Evolutionary conservation across 257 asterid genomes (phyloP), one percentile per base, ranked within the genome.

Genomic region (Solanum tacnaense): DNA sequence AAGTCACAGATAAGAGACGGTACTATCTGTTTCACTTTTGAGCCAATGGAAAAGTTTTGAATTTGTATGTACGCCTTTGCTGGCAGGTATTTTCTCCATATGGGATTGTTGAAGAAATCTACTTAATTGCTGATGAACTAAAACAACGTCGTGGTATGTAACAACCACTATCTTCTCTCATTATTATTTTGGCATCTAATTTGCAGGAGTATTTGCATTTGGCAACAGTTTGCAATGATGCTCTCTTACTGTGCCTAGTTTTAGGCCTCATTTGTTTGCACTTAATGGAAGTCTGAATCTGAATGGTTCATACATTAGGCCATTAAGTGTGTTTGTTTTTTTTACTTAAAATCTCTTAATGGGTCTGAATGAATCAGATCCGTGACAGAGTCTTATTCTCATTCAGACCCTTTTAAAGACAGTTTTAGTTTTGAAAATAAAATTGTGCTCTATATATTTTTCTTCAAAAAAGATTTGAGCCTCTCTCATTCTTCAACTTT

Each of bases 71-170:
- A 65, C 88, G 87, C 46, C 91, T 89, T 81, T 91, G 58, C 56
- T 87, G 88, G 38, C 95, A 96, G 98, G 93, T 97, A 91, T 96
- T 97, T 90, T 92, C 97, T 60, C 96, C 95, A 49, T 96, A 90
- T 74, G 99, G 99, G 87, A 83, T 90, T 67, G 85, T 97, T 91
- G 98, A 96, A 92, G 98, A 95, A 75, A 44, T 97, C 84, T 97
- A 68, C 89, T 71, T 97, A 32, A 94, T 96, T 71, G 92, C 89
- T 25, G 96, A 95, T 92, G 98, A 95, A 87, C 88, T 90, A 92
- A 93, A 89, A 93, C 98, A 93, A 92, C 89, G 86, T 73, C 96
- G 97, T 39, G 99, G 99, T 95, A 88, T 84, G 94, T 91, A 73
- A 86, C 60, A 52, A 35, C 7, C 44, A 70, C 79, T 86, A 23